Conservation (phyloP, 1,139 yeast genomes). For the Blastobotrys malaysiensis region DNA sequence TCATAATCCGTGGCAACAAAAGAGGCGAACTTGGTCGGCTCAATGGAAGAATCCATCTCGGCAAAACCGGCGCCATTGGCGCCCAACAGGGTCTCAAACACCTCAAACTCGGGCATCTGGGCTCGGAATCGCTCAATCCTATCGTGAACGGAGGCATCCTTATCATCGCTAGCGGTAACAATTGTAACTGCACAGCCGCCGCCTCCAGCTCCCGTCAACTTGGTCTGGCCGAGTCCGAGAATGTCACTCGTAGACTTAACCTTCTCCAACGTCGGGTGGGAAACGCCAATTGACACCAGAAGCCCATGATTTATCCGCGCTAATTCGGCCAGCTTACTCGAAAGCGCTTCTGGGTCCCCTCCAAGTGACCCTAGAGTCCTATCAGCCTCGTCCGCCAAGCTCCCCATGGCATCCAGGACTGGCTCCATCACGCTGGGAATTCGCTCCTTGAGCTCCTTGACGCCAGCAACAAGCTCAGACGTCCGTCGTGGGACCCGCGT, state of each 20-base stretch:
- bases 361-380: constrained; percentile 23
- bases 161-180: constrained; percentile 47
- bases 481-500: constrained; percentile 86
- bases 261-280: constrained; percentile 81
- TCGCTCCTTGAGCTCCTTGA: constrained; percentile 48
- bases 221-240: constrained; percentile 72
- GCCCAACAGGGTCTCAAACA: constrained; percentile 80
- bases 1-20: not conserved
- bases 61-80: constrained; percentile 73
- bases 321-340: constrained; percentile 47
- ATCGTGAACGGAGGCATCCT: constrained; percentile 33
- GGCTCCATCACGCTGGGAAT: constrained; percentile 53
- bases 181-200: constrained; percentile 98
- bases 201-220: constrained; percentile 98
- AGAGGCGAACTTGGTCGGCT: constrained; percentile 1
- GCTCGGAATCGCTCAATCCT: constrained; percentile 34
- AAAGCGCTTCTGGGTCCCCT: not conserved
- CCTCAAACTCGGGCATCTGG: constrained; percentile 48
- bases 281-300: constrained; percentile 79
- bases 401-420: constrained; percentile 48
- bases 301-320: constrained; percentile 87
- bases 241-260: constrained; percentile 61
- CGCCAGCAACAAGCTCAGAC: constrained; percentile 74
- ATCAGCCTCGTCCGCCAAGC: constrained; percentile 59
- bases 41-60: not conserved